Percentiles rank a stretch among this genome's conserved stretches.
phyloP scores from a whole-genome alignment of 352 stramenopile species.

The Thalassiosira livingstoniorum region DNA sequence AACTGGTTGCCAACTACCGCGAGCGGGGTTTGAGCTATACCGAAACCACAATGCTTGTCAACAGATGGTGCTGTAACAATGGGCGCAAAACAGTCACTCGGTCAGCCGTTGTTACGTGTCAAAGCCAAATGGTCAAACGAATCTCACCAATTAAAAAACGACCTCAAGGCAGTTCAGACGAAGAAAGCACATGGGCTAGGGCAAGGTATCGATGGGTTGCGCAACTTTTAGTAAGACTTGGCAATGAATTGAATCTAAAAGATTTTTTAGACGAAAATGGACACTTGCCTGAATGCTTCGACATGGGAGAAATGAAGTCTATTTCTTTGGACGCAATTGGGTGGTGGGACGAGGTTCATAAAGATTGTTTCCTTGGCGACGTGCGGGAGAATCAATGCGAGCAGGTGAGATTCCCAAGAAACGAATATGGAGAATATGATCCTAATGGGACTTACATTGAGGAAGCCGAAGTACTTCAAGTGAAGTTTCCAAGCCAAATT shows the following conservation, averaged over 20 bases:
- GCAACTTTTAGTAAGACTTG: conserved; percentile 13
- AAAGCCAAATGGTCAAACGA: background rate
- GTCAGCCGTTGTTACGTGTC: background rate
- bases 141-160: background rate
- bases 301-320: background rate
- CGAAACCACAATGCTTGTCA: conserved; percentile 3
- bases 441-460: conserved; percentile 5
- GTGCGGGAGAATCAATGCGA: background rate
- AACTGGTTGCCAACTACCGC: conserved; percentile 1
- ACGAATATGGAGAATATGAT: conserved; percentile 15
- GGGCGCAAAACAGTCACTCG: background rate
- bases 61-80: conserved; percentile 2
- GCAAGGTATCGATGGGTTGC: background rate
- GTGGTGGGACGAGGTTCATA: conserved; percentile 16
- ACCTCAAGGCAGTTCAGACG: background rate
- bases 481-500: background rate
- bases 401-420: background rate
- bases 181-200: background rate
- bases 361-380: conserved; percentile 4
- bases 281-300: conserved; percentile 1
- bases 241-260: background rate
- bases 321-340: background rate
- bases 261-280: conserved; percentile 1
- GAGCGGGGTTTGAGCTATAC: conserved; percentile 1
- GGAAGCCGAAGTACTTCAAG: background rate